These are phyloP conservation scores for Heliosperma pusillum DNA, from an alignment of 148 eudicot species.

Conservation along the genomic window DNA sequence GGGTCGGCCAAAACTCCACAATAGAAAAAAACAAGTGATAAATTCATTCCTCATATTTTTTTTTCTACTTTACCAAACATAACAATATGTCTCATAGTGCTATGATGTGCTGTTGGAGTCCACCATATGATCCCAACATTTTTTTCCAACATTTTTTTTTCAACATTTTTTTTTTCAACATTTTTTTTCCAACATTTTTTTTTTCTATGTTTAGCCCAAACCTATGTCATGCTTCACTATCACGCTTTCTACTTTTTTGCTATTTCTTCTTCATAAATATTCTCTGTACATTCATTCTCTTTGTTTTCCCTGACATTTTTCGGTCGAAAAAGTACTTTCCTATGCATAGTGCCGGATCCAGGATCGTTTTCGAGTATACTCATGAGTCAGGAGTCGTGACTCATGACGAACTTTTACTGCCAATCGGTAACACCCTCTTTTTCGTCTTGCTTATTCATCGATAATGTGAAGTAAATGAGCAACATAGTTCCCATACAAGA, in stretches of 20 bases:
- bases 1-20: constrained; percentile 21
- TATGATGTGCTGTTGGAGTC: constrained; percentile 17
- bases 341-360: background rate
- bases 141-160: background rate
- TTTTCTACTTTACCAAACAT: background rate
- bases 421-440: constrained; percentile 29
- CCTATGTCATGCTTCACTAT: constrained; percentile 9
- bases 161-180: too few species aligned
- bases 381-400: background rate
- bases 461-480: constrained; percentile 67
- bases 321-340: background rate
- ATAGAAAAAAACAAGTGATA: background rate
- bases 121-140: background rate
- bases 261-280: constrained; percentile 11
- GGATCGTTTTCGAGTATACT: background rate
- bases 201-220: constrained; percentile 3
- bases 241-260: constrained; percentile 6
- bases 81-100: constrained; percentile 10
- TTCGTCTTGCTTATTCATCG: constrained; percentile 37
- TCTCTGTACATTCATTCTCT: constrained; percentile 29
- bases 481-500: constrained; percentile 67
- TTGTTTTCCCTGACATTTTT: background rate
- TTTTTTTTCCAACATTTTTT: background rate
- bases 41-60: constrained; percentile 8
- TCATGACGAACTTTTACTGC: background rate